Percentiles rank a stretch among this genome's conserved stretches.
These are phyloP conservation scores for Dictyostelium capitatum DNA, from an alignment of 78 protist species.

Conservation along the genomic window DNA sequence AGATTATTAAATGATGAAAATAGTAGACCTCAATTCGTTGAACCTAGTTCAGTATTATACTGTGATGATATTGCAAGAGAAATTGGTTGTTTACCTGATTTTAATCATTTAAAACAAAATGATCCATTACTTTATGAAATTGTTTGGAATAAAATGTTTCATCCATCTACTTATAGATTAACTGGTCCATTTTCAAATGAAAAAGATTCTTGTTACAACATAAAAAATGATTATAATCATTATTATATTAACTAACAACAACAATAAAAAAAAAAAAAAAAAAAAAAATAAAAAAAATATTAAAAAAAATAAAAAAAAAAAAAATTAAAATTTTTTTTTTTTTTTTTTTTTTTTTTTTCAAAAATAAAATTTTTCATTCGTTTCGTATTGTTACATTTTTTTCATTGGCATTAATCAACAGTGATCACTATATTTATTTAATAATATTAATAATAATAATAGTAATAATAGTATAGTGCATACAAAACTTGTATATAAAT, in stretches of 20 bases:
- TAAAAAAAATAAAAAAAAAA: no score
- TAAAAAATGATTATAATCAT: neutral
- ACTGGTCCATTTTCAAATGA: neutral
- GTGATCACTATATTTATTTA: no score
- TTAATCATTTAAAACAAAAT: neutral
- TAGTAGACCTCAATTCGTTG: neutral
- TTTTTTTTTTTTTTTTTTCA: no score
- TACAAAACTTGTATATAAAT: no score
- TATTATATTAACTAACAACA: neutral
- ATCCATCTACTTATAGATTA: neutral
- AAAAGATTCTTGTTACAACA: neutral
- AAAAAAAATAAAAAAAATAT: no score
- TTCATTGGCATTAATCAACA: no score
- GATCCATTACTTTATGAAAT: neutral
- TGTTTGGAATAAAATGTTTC: neutral
- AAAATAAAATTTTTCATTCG: no score
- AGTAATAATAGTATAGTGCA: no score
- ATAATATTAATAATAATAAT: no score
- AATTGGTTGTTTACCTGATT: constrained; percentile 16
- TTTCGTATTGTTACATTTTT: no score
- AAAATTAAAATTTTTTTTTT: no score
- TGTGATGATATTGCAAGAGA: constrained; percentile 10
- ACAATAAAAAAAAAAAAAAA: no score
- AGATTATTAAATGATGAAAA: neutral
- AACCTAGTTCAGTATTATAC: neutral